These are phyloP conservation scores for Dactylellina drechsleri DNA, from an alignment of 2,329 filamentous ascomycete genomes.

Conservation along the genomic window DNA sequence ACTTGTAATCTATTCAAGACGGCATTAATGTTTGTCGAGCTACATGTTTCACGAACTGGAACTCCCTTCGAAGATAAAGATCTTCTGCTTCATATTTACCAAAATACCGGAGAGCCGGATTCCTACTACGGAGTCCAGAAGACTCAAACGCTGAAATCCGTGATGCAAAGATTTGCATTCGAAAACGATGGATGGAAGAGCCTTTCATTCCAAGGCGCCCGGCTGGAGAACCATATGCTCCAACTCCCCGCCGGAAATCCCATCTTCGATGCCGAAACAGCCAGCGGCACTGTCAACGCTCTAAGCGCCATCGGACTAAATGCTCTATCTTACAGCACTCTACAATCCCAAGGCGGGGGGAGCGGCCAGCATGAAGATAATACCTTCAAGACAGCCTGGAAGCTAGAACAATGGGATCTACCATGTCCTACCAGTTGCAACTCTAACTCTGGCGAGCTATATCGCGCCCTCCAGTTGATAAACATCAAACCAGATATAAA, in stretches of 20 bases:
- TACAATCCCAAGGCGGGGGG: constrained; percentile 73
- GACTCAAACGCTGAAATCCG: constrained; percentile 77
- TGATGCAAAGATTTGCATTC: constrained; percentile 85
- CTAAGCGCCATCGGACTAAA: constrained; percentile 83
- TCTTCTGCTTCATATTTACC: constrained; percentile 82
- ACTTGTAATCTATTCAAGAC: constrained; percentile 86
- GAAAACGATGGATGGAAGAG: constrained; percentile 88
- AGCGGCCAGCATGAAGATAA: constrained; percentile 69
- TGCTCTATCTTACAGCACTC: constrained; percentile 82
- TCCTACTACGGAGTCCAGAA: constrained; percentile 92
- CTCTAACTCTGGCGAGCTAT: constrained; percentile 75
- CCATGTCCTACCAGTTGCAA: constrained; percentile 73
- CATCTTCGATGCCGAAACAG: constrained; percentile 62
- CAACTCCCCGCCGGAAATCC: constrained; percentile 59
- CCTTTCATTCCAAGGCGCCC: constrained; percentile 87
- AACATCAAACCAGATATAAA: constrained; percentile 63
- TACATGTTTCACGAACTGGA: constrained; percentile 65
- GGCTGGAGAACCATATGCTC: constrained; percentile 85
- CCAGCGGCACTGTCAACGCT: constrained; percentile 76
- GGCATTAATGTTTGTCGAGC: constrained; percentile 83
- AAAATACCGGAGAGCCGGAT: constrained; percentile 93
- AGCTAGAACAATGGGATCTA: constrained; percentile 91
- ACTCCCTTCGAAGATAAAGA: constrained; percentile 68
- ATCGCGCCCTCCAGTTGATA: constrained; percentile 82
- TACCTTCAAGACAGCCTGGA: constrained; percentile 81